Conservation (phyloP, 768 basidiomycete genomes). For the Leucosporidium yakuticum region DNA sequence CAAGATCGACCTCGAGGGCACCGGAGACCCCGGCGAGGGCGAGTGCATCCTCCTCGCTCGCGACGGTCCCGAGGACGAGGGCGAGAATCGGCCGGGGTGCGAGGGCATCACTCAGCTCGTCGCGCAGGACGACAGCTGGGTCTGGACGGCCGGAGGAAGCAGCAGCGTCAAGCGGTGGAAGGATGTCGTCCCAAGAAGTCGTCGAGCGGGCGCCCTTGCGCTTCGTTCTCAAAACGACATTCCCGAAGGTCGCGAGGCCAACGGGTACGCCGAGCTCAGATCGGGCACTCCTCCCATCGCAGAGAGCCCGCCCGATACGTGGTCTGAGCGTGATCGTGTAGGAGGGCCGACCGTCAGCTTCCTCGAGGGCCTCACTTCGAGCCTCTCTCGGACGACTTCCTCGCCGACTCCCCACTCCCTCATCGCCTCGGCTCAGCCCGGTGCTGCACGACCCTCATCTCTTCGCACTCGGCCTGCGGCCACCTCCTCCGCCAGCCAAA, state of each 20-base stretch:
- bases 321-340: conserved; percentile 12
- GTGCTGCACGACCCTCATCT: conserved; percentile 19
- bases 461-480: conserved; percentile 14
- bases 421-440: neutral
- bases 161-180: conserved; percentile 78
- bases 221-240: neutral
- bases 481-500: neutral
- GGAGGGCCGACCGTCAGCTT: conserved; percentile 16
- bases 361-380: conserved; percentile 21
- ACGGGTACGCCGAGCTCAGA: neutral
- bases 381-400: conserved; percentile 20
- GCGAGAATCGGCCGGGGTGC: conserved; percentile 45
- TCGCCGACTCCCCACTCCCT: conserved; percentile 16
- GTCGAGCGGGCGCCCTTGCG: neutral
- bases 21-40: conserved; percentile 73
- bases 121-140: conserved; percentile 69
- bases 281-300: neutral
- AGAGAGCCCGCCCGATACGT: neutral
- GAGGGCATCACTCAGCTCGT: conserved; percentile 74
- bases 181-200: conserved; percentile 51
- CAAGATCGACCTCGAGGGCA: conserved; percentile 81
- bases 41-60: conserved; percentile 75
- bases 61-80: conserved; percentile 47
- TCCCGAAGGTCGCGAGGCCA: neutral
- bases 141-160: conserved; percentile 85